Evolutionary conservation across 371 early-diverging fungal genomes (phyloP).

Genomic region (Saksenaea vasiformis): DNA sequence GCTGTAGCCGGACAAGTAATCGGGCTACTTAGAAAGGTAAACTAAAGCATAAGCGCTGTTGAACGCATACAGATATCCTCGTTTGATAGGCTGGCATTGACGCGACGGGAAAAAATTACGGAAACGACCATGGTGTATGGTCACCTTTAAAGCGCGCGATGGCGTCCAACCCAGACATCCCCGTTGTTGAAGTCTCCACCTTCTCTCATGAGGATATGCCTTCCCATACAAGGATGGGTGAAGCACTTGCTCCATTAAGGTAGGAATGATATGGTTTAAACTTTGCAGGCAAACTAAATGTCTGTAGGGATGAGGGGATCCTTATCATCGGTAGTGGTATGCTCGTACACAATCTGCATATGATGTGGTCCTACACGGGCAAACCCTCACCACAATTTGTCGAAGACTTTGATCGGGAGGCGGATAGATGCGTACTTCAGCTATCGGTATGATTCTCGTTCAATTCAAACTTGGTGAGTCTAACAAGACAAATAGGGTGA

Average conservation of each 20-base stretch:
- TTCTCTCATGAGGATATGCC: constrained; percentile 32
- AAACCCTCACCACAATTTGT: constrained; percentile 28
- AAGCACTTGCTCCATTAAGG: constrained; percentile 31
- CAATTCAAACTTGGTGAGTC: neutral
- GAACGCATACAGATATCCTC: neutral
- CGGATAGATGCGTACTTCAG: constrained; percentile 15
- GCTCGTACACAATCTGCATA: constrained; percentile 59
- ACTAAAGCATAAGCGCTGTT: neutral
- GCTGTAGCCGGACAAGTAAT: constrained; percentile 51
- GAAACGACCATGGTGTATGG: constrained; percentile 66
- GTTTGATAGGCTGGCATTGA: constrained; percentile 36
- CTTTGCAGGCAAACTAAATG: neutral
- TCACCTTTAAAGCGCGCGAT: constrained; percentile 57
- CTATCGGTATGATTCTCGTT: constrained; percentile 11
- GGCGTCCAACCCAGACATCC: constrained; percentile 44
- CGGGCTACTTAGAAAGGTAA: constrained; percentile 47
- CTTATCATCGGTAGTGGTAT: constrained; percentile 62
- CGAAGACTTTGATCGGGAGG: constrained; percentile 21
- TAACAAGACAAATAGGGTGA: constrained; percentile 18
- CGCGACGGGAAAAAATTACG: constrained; percentile 45
- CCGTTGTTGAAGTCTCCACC: constrained; percentile 57
- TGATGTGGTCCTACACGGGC: constrained; percentile 30
- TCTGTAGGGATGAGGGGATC: constrained; percentile 44
- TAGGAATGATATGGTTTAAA: neutral
- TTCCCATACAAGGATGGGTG: constrained; percentile 26